phyloP scores from a whole-genome alignment of 345 rosid genomes.

The Eucalyptus regnans region DNA sequence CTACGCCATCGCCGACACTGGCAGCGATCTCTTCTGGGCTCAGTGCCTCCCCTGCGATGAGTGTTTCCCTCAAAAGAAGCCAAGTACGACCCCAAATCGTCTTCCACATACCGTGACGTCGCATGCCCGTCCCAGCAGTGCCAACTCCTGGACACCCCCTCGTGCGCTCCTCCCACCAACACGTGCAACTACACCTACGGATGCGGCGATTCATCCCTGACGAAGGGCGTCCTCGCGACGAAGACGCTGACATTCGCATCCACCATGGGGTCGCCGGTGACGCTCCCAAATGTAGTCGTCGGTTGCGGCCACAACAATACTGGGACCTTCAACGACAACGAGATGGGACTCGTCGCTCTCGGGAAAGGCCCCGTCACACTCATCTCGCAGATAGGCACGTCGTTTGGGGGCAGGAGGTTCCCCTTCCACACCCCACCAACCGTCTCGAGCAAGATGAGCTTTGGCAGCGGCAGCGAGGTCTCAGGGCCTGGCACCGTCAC shows the following conservation, averaged over 20 bases:
- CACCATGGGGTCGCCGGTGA: constrained; percentile 13
- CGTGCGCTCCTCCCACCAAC: neutral
- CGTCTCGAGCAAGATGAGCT: constrained; percentile 31
- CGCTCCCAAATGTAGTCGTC: constrained; percentile 12
- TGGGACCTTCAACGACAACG: constrained; percentile 18
- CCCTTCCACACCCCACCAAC: constrained; percentile 10
- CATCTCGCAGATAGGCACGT: constrained; percentile 27
- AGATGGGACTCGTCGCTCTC: constrained; percentile 49
- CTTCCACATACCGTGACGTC: constrained; percentile 8
- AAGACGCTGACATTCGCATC: constrained; percentile 37
- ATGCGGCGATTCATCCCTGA: neutral
- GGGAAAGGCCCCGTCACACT: constrained; percentile 45
- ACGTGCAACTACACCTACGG: neutral
- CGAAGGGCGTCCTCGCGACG: constrained; percentile 1
- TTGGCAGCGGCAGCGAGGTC: constrained; percentile 32
- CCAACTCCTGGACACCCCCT: neutral
- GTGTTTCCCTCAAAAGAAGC: neutral
- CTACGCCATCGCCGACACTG: neutral
- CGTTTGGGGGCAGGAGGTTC: constrained; percentile 24
- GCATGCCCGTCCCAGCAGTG: neutral
- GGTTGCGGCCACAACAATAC: constrained; percentile 46
- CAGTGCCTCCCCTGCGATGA: constrained; percentile 3
- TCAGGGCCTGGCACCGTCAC: constrained; percentile 21
- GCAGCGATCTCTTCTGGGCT: neutral
- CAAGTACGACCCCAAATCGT: neutral